Percentiles rank a stretch among this genome's conserved stretches.
Conservation (phyloP, 1,284 basidiomycete genomes). For the Ceratobasidium sp. region DNA sequence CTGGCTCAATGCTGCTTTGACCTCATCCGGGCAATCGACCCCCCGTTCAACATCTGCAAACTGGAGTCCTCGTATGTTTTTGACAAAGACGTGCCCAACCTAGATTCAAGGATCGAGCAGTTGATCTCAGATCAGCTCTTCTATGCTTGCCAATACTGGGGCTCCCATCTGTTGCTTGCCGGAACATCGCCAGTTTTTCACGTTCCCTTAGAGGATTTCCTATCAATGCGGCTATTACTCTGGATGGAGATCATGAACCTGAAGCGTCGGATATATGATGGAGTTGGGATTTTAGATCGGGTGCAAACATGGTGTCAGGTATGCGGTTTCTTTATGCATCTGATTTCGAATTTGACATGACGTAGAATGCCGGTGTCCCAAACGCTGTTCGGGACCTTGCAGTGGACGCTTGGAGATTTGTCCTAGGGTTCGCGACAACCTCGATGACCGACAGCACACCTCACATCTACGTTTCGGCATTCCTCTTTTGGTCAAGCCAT, state of each 20-base stretch:
- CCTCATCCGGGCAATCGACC: not conserved
- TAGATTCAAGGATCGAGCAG: not conserved
- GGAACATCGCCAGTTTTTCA: not conserved
- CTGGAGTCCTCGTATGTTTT: not conserved
- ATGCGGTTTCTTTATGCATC: not conserved
- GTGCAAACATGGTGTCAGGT: not conserved
- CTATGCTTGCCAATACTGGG: slow-evolving; percentile 4
- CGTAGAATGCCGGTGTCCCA: too few species aligned
- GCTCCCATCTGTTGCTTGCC: not conserved
- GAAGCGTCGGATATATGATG: not conserved
- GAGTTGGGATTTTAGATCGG: not conserved
- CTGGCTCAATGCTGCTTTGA: slow-evolving; percentile 10
- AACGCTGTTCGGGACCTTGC: not conserved
- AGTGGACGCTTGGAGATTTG: slow-evolving; percentile 2
- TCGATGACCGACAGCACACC: not conserved
- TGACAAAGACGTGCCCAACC: not conserved
- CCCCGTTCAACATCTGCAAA: not conserved
- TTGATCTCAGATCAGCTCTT: not conserved
- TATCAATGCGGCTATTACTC: not conserved
- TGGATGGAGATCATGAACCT: not conserved
- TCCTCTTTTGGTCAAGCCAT: not conserved
- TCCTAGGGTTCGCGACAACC: not conserved
- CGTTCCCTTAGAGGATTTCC: not conserved
- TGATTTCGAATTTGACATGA: too few species aligned
- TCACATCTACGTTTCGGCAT: not conserved